Base-by-base conservation (phyloP, 768 basidiomycete species). In the Boletus reticuloceps region DNA sequence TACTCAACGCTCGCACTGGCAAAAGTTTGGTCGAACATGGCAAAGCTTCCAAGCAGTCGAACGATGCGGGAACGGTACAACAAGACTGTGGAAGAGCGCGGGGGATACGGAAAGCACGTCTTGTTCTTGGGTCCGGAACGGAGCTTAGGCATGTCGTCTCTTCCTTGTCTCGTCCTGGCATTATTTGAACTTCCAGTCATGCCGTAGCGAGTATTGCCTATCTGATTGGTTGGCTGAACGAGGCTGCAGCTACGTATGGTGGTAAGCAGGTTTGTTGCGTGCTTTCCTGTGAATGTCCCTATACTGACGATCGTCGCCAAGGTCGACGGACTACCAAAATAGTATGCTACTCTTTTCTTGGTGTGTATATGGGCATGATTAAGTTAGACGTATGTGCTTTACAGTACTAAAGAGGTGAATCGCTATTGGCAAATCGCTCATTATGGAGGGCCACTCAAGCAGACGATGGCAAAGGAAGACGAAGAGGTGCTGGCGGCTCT, bases 1-100 rank as follows among this genome's bases (percentile, higher is more conserved):
- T 61, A 57, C 31, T 7, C 16, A 5, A 38, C 55, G 5, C 50
- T 54, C 8, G 60, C 59, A 4, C 41, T 61, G 9, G 59, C 59
- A 27, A 62, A 61, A 25, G 60, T 57, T n/a, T 62, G 59, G 55
- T 31, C 58, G 12, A 47, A 56, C 22, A 50, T 19, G 5, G 59
- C 54, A n/a, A 61, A 57, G 19, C 51, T 61, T 0, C 51, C 60
- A 3, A 56, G 14, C n/a, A 32, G 4, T 13, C 44, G 11, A 27
- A 44, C 5, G 9, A 57, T 61, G 60, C 45, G 16, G 19, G 22
- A 9, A 13, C 29, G 42, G 22, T 2, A 60, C 42, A 46, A 53
- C 3, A 47, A 50, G 17, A 43, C 10, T 0, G 16, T 61, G 4
- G 46, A 58, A 29, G 47, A 49, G 22, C 59, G 59, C 1, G 59